Conservation (phyloP, 2,329 filamentous ascomycete genomes). For the Clonostachys rhizophaga region DNA sequence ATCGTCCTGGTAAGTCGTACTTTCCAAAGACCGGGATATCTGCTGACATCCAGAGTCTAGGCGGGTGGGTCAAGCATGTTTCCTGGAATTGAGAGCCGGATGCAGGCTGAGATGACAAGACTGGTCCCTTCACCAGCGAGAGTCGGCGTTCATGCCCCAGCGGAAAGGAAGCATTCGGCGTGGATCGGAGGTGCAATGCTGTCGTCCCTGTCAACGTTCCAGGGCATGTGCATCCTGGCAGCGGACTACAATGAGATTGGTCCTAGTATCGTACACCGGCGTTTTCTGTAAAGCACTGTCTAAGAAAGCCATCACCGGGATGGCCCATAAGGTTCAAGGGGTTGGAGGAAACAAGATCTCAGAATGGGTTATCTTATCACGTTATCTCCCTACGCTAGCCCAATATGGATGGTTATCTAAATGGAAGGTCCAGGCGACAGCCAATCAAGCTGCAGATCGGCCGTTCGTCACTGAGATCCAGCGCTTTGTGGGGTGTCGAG, state of each 20-base stretch:
- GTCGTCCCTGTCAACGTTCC: slow-evolving; percentile 94
- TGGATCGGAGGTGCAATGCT: slow-evolving; percentile 99
- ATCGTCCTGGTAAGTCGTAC: slow-evolving; percentile 89
- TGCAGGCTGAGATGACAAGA: slow-evolving; percentile 99
- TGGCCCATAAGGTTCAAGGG: too few species aligned
- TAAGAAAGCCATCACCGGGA: too few species aligned
- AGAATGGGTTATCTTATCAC: too few species aligned
- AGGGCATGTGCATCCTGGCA: slow-evolving; percentile 99
- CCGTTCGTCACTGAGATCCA: too few species aligned
- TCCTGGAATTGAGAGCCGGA: slow-evolving; percentile 99
- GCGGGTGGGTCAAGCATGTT: slow-evolving; percentile 91
- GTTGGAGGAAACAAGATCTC: too few species aligned
- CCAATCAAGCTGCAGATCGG: too few species aligned
- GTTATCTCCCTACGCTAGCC: too few species aligned
- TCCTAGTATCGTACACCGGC: slow-evolving; percentile 94
- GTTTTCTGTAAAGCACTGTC: slow-evolving; percentile 30
- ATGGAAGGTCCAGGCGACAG: too few species aligned
- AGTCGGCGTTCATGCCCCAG: slow-evolving; percentile 98
- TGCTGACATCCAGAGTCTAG: too few species aligned
- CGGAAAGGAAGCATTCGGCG: slow-evolving; percentile 97
- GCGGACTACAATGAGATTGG: slow-evolving; percentile 98
- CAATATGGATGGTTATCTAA: too few species aligned
- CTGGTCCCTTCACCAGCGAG: slow-evolving; percentile 98
- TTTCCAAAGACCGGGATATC: slow-evolving; percentile 20
- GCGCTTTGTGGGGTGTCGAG: too few species aligned